Evolutionary conservation across 2,329 filamentous ascomycete species (phyloP), one percentile per base, ranked within the genome.

Genomic region (Fusarium fujikuroi): DNA sequence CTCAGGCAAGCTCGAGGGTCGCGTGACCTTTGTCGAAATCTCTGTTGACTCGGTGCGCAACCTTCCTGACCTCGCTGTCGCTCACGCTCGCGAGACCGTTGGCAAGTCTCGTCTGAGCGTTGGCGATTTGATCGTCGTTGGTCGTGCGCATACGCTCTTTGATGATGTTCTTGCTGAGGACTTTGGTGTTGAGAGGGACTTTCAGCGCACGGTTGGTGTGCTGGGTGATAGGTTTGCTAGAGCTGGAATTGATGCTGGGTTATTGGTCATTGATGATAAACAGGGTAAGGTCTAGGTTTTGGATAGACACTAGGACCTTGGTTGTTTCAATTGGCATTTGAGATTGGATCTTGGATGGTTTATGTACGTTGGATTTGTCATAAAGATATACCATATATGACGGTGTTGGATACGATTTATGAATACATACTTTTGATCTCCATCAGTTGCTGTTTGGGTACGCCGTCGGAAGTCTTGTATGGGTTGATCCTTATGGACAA

Each of bases 181-280:
- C 23, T 57, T 77, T 40, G 69, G 78, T 6, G 50, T 79, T 1
- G 77, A 80, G 64, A 68, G 79, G 10, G 78, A 78, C 23, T 73
- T 75, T 53, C 74, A 78, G 59, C 56, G 68, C 2, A 77, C 75
- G 0, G 77, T 78, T 7, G 80, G 80, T 49, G 69, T 80, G 2
- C 14, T 78, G 43, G 76, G 75, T 34, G 76, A 74, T 60, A 70
- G 66, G 57, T 79, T 66, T 70, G 79, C 68, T 19, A 77, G 60
- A 40, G 79, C 61, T 9, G 73, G 73, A 1, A 63, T 81, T 40
- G 77, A 79, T 47, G 79, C 80, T 19, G 79, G 79, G 10, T 19
- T 81, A 25, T 60, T 81, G 70, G 72, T 81, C 1, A 76, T 78
- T 43, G 74, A 73, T 30, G 70, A 73, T 14, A 75, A 72, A 16